Percentiles rank a stretch among this genome's conserved stretches.
Conservation (phyloP, 148 eudicot genomes). For the Selenicereus undatus region DNA sequence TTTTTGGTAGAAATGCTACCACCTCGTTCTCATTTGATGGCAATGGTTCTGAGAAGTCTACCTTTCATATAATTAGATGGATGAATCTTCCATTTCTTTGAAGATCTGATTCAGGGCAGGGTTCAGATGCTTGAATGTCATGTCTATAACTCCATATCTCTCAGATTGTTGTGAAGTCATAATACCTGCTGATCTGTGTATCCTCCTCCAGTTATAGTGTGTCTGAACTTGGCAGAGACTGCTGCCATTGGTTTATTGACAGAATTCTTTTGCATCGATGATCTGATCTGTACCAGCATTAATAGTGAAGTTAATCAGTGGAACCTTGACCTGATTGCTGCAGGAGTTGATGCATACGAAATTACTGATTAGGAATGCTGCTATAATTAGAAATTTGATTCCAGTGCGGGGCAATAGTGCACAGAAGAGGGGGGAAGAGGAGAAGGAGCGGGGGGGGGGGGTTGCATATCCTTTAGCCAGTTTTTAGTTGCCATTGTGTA, state of each 20-base stretch:
- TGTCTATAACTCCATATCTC: background rate
- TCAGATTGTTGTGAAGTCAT: background rate
- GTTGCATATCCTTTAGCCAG: too few relatives aligned
- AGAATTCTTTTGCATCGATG: background rate
- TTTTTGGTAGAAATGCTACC: background rate
- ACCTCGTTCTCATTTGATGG: background rate
- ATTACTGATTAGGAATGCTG: too few relatives aligned
- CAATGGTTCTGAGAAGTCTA: background rate
- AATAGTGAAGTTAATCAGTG: too few relatives aligned
- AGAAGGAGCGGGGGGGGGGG: too few relatives aligned
- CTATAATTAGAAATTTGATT: background rate
- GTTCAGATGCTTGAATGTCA: background rate
- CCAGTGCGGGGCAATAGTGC: background rate
- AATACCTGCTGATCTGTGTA: background rate
- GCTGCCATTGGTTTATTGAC: background rate
- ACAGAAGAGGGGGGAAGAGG: background rate
- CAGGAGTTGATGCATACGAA: background rate
- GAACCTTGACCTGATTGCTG: background rate
- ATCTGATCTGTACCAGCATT: background rate
- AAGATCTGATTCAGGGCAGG: background rate
- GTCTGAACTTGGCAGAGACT: background rate
- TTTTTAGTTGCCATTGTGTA: too few relatives aligned
- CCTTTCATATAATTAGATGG: background rate
- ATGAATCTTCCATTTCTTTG: background rate
- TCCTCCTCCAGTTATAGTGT: background rate